Conservation (phyloP, 768 basidiomycete genomes). For the Tephrocybe sp. region DNA sequence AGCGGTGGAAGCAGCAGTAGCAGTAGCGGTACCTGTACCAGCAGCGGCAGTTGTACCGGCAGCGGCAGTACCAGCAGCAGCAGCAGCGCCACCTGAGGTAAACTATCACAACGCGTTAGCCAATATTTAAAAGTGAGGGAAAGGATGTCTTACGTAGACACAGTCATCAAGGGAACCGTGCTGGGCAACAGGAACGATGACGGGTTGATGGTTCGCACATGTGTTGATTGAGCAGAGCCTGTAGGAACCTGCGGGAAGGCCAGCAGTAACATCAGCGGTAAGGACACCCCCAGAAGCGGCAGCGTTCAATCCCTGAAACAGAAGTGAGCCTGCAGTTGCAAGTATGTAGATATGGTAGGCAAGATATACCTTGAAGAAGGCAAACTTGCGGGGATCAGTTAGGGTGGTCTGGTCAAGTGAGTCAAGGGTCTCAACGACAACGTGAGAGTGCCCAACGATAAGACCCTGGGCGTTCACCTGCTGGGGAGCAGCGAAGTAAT, state of each 20-base stretch:
- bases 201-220: constrained; percentile 59
- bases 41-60: constrained; percentile 7
- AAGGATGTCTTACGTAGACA: constrained; percentile 43
- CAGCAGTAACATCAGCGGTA: constrained; percentile 48
- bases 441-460: constrained; percentile 53
- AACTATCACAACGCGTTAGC: constrained; percentile 25
- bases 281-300: constrained; percentile 49
- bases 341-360: neutral
- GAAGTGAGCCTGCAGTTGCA: constrained; percentile 21
- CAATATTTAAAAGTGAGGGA: neutral
- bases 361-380: constrained; percentile 46
- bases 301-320: constrained; percentile 48
- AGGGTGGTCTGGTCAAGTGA: constrained; percentile 40
- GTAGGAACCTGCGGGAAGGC: constrained; percentile 61
- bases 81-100: constrained; percentile 26
- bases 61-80: constrained; percentile 10
- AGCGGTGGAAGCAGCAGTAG: constrained; percentile 11
- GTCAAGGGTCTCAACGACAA: constrained; percentile 48
- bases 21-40: constrained; percentile 14
- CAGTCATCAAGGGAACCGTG: constrained; percentile 62
- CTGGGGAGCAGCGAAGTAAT: constrained; percentile 54
- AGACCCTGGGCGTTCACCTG: constrained; percentile 43
- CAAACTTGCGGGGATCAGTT: constrained; percentile 46
- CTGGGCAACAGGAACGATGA: constrained; percentile 57
- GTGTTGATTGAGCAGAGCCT: constrained; percentile 57